Percentiles rank a stretch among this genome's conserved stretches.
Evolutionary conservation across 169 alveolate species (phyloP).

Genomic region (Amoebophrya sp.): DNA sequence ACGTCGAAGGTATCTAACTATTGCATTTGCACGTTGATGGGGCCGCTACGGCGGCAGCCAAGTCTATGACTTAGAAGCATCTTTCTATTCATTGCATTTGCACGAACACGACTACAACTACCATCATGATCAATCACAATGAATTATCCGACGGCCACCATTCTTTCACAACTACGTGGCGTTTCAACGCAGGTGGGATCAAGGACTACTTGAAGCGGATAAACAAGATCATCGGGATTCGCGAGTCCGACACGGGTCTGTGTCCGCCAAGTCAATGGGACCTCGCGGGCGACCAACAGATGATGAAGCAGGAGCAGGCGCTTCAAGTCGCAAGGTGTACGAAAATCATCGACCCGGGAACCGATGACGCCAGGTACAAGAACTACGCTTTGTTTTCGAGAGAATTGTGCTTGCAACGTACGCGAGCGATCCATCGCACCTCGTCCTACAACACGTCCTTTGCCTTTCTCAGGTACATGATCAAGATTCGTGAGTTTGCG

Average conservation of each 20-base stretch:
- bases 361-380: constrained; percentile 92
- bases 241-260: constrained; percentile 98
- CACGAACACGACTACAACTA: background rate
- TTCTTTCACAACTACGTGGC: background rate
- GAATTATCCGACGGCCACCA: background rate
- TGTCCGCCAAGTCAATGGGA: constrained; percentile 98
- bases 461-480: constrained; percentile 18
- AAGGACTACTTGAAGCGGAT: constrained; percentile 34
- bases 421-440: background rate
- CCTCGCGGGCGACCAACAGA: constrained; percentile 85
- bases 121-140: background rate
- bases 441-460: background rate
- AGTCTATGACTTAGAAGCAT: constrained; percentile 7
- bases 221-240: constrained; percentile 45
- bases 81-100: background rate
- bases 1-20: background rate
- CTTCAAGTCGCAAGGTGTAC: constrained; percentile 97
- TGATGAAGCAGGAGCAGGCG: constrained; percentile 87
- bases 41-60: constrained; percentile 21
- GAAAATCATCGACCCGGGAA: constrained; percentile 88
- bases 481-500: constrained; percentile 85
- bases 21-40: background rate
- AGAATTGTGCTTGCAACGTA: background rate
- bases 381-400: constrained; percentile 44
- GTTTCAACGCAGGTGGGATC: constrained; percentile 15